A percentile compares a stretch with the other conserved stretches of the same genome.
Evolutionary conservation across 306 rosid genomes (phyloP).

Genomic region (Lathyrus aphaca): DNA sequence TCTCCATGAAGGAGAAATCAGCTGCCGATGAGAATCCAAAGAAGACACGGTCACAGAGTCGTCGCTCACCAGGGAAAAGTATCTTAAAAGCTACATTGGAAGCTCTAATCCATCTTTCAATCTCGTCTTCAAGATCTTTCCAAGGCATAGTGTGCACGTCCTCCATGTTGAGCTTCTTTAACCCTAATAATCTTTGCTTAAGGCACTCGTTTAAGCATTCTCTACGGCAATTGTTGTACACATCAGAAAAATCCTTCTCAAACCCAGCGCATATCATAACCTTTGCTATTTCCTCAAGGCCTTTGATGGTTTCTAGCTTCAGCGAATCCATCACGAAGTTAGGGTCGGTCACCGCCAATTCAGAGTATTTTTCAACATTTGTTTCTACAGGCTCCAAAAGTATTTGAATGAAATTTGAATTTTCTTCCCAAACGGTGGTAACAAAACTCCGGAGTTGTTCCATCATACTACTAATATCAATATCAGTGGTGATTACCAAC

Average conservation of each 20-base stretch:
- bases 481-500: not conserved
- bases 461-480: not conserved
- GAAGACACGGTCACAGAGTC: conserved; percentile 80
- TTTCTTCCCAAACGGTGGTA: not conserved
- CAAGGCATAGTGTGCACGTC: conserved; percentile 86
- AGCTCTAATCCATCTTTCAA: conserved; percentile 80
- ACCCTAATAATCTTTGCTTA: too few species aligned
- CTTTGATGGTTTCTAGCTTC: conserved; percentile 53
- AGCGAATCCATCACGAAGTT: conserved; percentile 66
- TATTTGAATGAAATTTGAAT: not conserved
- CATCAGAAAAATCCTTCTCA: conserved; percentile 51
- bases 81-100: conserved; percentile 66
- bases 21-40: conserved; percentile 75
- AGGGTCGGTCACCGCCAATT: not conserved
- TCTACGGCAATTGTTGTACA: conserved; percentile 77
- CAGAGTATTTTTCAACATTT: not conserved
- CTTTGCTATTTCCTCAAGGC: conserved; percentile 68
- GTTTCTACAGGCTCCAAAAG: not conserved
- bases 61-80: conserved; percentile 81
- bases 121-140: conserved; percentile 82
- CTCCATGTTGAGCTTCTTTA: conserved; percentile 78
- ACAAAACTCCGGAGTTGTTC: not conserved
- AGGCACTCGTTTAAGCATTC: conserved; percentile 82
- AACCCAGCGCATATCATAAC: conserved; percentile 67
- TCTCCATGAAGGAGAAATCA: conserved; percentile 86